These are phyloP conservation scores for Termitomyces sp. DNA, from an alignment of 768 basidiomycete species.

Conservation along the genomic window DNA sequence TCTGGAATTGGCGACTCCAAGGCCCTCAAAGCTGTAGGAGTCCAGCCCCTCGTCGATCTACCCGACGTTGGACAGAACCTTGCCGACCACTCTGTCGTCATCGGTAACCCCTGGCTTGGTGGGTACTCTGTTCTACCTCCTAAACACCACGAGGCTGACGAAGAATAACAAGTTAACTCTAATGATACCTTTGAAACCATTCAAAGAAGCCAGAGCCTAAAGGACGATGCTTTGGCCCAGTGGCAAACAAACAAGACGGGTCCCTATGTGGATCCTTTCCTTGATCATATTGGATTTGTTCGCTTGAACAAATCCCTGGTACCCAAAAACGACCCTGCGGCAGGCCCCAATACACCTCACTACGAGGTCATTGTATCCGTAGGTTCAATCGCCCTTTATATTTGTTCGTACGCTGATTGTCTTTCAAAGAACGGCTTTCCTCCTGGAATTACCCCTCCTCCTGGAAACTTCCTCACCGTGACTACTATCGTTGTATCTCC, in stretches of 20 bases:
- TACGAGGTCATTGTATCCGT: constrained; percentile 28
- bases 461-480: constrained; percentile 8
- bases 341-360: constrained; percentile 26
- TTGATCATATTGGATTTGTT: constrained; percentile 22
- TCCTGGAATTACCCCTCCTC: constrained; percentile 3
- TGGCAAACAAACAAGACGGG: constrained; percentile 28
- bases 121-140: not conserved
- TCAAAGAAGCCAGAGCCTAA: constrained; percentile 8
- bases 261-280: constrained; percentile 18
- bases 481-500: constrained; percentile 14
- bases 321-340: constrained; percentile 20
- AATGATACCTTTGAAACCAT: constrained; percentile 23
- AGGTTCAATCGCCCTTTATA: not conserved
- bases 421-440: constrained; percentile 8
- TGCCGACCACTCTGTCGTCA: constrained; percentile 25
- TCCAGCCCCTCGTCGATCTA: constrained; percentile 20
- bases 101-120: constrained; percentile 18
- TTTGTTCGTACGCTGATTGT: not conserved
- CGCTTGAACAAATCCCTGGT: constrained; percentile 16
- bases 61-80: constrained; percentile 34
- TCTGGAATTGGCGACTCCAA: constrained; percentile 27
- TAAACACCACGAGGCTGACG: not conserved
- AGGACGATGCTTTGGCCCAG: constrained; percentile 11
- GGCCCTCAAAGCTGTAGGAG: constrained; percentile 13
- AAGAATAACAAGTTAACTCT: constrained; percentile 2